Evolutionary conservation across 768 basidiomycete species (phyloP).

Genomic region (Auricularia cornea): DNA sequence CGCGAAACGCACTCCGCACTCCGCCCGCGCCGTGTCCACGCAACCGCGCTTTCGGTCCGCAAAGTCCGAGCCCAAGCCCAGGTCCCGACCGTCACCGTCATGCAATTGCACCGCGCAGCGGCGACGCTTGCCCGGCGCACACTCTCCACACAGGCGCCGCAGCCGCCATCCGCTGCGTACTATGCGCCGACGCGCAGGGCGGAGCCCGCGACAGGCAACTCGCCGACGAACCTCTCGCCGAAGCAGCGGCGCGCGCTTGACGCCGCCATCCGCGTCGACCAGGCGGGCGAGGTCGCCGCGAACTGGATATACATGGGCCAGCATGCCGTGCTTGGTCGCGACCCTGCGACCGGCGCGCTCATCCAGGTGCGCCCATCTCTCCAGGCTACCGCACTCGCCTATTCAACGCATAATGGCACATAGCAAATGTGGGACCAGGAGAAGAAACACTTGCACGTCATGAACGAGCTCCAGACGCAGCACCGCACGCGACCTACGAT

Average conservation of each 20-base stretch:
- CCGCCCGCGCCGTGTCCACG: neutral
- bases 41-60: neutral
- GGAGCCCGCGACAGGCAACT: slow-evolving; percentile 15
- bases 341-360: slow-evolving; percentile 47
- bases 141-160: slow-evolving; percentile 7
- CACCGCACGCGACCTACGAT: slow-evolving; percentile 79
- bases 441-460: slow-evolving; percentile 79
- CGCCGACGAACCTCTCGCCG: slow-evolving; percentile 44
- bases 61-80: neutral
- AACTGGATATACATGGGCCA: slow-evolving; percentile 96
- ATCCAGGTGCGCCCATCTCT: slow-evolving; percentile 53
- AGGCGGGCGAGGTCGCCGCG: slow-evolving; percentile 91
- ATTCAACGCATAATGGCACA: neutral
- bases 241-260: slow-evolving; percentile 47
- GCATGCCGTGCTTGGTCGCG: slow-evolving; percentile 56
- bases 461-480: slow-evolving; percentile 78
- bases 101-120: neutral
- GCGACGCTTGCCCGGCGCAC: neutral
- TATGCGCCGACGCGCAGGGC: slow-evolving; percentile 4
- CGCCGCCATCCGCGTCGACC: slow-evolving; percentile 79
- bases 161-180: slow-evolving; percentile 42
- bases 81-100: neutral
- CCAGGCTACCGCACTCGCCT: neutral
- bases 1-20: too few species aligned
- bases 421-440: slow-evolving; percentile 99